Evolutionary conservation across 805 yeast genomes (phyloP).

Genomic region (Teunomyces stri): DNA sequence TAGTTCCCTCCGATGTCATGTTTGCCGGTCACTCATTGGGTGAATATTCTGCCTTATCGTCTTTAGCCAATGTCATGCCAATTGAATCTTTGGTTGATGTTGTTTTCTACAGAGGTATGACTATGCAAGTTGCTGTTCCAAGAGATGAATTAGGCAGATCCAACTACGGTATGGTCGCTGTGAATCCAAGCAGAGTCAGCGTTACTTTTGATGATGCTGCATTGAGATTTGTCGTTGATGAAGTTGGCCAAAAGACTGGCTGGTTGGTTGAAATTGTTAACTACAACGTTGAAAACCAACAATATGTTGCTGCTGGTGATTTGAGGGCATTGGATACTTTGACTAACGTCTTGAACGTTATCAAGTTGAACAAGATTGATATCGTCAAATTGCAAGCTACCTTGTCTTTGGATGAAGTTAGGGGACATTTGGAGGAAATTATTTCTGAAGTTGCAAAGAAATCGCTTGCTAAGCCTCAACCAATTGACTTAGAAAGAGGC

Average conservation of each 20-base stretch:
- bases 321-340: constrained; percentile 91
- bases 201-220: constrained; percentile 91
- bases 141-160: constrained; percentile 94
- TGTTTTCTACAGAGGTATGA: constrained; percentile 99
- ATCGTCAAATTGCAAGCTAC: constrained; percentile 81
- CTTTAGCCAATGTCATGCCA: constrained; percentile 98
- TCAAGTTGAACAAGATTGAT: constrained; percentile 93
- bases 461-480: constrained; percentile 87
- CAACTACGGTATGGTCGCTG: constrained; percentile 98
- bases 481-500: constrained; percentile 95
- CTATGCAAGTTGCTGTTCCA: constrained; percentile 99
- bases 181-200: constrained; percentile 91
- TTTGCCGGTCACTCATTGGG: constrained; percentile 99
- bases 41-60: constrained; percentile 96
- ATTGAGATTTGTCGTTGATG: constrained; percentile 88
- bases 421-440: constrained; percentile 83
- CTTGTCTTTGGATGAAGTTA: constrained; percentile 83
- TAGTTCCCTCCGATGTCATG: constrained; percentile 88
- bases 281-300: constrained; percentile 97
- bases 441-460: constrained; percentile 81
- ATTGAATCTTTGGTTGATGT: constrained; percentile 95
- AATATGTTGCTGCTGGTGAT: constrained; percentile 98
- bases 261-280: constrained; percentile 98
- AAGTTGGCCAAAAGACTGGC: constrained; percentile 75
- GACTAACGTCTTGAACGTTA: constrained; percentile 87